A percentile compares a stretch with the other conserved stretches of the same genome.
Conservation (phyloP, 139 green algal species). For the Prasinococcaceae sp. region DNA sequence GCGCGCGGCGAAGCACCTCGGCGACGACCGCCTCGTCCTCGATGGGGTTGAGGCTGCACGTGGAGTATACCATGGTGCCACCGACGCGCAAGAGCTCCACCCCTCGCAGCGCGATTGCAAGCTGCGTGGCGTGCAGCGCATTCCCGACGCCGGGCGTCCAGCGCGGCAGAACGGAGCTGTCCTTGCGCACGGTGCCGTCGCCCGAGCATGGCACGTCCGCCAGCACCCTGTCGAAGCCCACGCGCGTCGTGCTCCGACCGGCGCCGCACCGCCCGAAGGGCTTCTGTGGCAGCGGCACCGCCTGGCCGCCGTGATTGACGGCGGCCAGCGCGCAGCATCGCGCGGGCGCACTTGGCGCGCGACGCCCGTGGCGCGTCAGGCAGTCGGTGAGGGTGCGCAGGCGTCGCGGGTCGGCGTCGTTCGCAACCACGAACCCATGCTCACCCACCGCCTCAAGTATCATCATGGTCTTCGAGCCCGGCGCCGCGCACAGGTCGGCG, state of each 20-base stretch:
- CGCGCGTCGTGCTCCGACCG: background rate
- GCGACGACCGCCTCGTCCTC: conserved; percentile 98
- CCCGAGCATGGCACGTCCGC: conserved; percentile 92
- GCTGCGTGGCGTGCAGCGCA: conserved; percentile 78
- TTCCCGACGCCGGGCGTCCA: conserved; percentile 59
- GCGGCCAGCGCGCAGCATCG: too few species aligned
- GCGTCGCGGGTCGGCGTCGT: conserved; percentile 83
- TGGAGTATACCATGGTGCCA: conserved; percentile 92
- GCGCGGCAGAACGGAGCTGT: conserved; percentile 84
- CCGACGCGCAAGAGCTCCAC: conserved; percentile 39
- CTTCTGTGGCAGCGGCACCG: conserved; percentile 87
- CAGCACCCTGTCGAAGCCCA: conserved; percentile 83
- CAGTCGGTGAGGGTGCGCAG: conserved; percentile 96
- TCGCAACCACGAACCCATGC: conserved; percentile 80
- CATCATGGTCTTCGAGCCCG: conserved; percentile 88
- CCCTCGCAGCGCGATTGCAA: conserved; percentile 70
- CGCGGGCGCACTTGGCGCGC: too few species aligned
- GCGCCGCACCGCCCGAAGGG: conserved; percentile 38
- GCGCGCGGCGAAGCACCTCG: conserved; percentile 48
- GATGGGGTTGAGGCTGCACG: conserved; percentile 94
- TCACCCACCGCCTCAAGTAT: conserved; percentile 76
- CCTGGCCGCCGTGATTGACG: conserved; percentile 63
- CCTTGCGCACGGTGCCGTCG: conserved; percentile 94
- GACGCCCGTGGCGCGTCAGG: conserved; percentile 80
- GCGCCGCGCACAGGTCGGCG: conserved; percentile 94